These are phyloP conservation scores for Leishmania major DNA, from an alignment of 208 protist genomes.

Conservation along the genomic window DNA sequence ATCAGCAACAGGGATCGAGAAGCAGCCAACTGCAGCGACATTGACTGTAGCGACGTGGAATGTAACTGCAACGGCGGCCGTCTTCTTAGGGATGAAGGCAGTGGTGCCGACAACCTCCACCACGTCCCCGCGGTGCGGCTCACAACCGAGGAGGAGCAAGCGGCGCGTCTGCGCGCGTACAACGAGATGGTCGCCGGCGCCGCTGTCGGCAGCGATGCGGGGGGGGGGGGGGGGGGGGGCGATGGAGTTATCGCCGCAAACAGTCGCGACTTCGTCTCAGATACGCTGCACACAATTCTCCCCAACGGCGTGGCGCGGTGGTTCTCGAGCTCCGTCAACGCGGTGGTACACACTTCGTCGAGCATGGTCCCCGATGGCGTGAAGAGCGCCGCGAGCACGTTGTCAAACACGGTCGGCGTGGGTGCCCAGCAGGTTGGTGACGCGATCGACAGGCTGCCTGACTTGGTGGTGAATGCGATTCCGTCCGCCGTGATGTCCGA, in stretches of 20 bases:
- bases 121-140: constrained; percentile 12
- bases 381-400: constrained; percentile 17
- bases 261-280: constrained; percentile 29
- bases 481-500: constrained; percentile 42
- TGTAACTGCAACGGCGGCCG: not conserved
- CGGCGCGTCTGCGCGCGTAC: constrained; percentile 41
- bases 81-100: not conserved
- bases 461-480: constrained; percentile 40
- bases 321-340: constrained; percentile 16
- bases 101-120: not conserved
- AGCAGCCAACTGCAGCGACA: not conserved
- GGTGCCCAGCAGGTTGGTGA: constrained; percentile 31
- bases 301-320: constrained; percentile 12
- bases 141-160: constrained; percentile 45
- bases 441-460: constrained; percentile 43
- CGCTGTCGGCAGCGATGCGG: not conserved
- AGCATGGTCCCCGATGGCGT: constrained; percentile 24
- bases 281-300: constrained; percentile 35
- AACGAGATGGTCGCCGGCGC: constrained; percentile 20
- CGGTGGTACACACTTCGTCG: constrained; percentile 18
- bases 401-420: constrained; percentile 19
- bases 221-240: not conserved
- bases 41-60: not conserved
- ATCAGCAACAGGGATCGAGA: no score
- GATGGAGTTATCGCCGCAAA: not conserved